These are phyloP conservation scores for Russula abietina DNA, from an alignment of 768 basidiomycete genomes.

Conservation along the genomic window DNA sequence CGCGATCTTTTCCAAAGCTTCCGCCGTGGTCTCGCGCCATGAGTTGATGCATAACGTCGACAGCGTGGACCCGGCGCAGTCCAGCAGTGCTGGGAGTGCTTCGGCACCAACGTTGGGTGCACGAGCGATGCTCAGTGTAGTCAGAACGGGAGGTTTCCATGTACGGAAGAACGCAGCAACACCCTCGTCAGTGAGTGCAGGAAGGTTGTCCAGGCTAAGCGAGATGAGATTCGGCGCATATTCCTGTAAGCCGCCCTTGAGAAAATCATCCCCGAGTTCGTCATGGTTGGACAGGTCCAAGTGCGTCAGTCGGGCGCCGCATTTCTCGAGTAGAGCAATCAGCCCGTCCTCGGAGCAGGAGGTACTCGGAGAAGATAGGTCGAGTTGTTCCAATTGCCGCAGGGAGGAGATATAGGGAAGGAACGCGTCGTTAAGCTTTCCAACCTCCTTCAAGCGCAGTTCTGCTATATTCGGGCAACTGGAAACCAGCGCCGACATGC, in stretches of 20 bases:
- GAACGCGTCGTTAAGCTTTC: slow-evolving; percentile 60
- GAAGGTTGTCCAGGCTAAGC: slow-evolving; percentile 51
- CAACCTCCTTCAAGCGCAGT: slow-evolving; percentile 75
- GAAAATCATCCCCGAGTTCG: slow-evolving; percentile 52
- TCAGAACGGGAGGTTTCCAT: slow-evolving; percentile 38
- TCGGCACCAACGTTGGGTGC: slow-evolving; percentile 11
- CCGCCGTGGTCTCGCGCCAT: slow-evolving; percentile 56
- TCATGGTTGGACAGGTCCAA: slow-evolving; percentile 71
- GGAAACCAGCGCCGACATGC: slow-evolving; percentile 51
- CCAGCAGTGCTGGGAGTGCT: slow-evolving; percentile 45
- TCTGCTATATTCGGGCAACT: slow-evolving; percentile 54
- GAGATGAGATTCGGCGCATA: slow-evolving; percentile 43
- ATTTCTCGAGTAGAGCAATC: slow-evolving; percentile 44
- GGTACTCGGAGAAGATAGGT: slow-evolving; percentile 57
- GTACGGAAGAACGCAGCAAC: slow-evolving; percentile 60
- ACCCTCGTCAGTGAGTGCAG: slow-evolving; percentile 63
- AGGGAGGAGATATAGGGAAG: slow-evolving; percentile 47
- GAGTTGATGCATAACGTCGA: slow-evolving; percentile 67
- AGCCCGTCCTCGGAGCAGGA: slow-evolving; percentile 54
- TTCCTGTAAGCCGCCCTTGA: slow-evolving; percentile 53
- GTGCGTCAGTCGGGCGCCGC: slow-evolving; percentile 51
- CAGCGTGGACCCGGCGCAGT: slow-evolving; percentile 58
- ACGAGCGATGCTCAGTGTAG: slow-evolving; percentile 32
- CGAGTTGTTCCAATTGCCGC: slow-evolving; percentile 48
- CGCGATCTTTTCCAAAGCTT: slow-evolving; percentile 38